phyloP scores from a whole-genome alignment of 257 asterid genomes.

The Scutellaria galericulata region DNA sequence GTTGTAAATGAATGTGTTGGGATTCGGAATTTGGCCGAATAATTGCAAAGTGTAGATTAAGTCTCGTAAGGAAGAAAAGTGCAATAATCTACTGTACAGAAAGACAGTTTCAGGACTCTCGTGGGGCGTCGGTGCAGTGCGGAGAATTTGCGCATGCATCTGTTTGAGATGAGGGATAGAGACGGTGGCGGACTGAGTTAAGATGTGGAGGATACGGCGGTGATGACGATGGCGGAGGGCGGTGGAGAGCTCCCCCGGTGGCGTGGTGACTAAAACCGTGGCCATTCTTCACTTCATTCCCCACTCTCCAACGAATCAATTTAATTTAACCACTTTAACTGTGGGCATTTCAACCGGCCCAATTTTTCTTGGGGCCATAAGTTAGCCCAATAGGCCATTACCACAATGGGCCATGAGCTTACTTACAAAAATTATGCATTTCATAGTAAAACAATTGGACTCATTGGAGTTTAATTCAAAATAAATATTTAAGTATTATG shows the following conservation, averaged over 20 bases:
- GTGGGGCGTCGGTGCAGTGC: constrained; percentile 43
- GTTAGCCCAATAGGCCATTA: background rate
- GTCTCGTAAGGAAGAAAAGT: constrained; percentile 58
- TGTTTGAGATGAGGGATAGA: constrained; percentile 67
- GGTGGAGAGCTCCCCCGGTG: constrained; percentile 42
- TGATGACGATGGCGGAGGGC: constrained; percentile 34
- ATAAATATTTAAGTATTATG: too few relatives aligned
- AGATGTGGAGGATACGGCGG: constrained; percentile 50
- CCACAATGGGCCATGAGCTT: background rate
- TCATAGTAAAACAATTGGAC: too few relatives aligned
- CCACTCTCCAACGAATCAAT: background rate
- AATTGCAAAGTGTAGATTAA: constrained; percentile 48
- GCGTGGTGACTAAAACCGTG: constrained; percentile 41
- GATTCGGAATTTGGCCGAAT: constrained; percentile 49
- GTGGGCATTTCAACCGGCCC: background rate
- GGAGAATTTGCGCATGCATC: constrained; percentile 69
- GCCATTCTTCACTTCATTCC: constrained; percentile 32
- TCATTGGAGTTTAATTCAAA: too few relatives aligned
- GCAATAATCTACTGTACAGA: constrained; percentile 58
- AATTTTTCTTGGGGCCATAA: background rate
- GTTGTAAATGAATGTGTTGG: constrained; percentile 63
- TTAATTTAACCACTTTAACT: background rate
- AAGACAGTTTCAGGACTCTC: constrained; percentile 42
- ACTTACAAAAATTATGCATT: too few relatives aligned
- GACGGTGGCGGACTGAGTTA: constrained; percentile 58